Evolutionary conservation across 495 filamentous ascomycete genomes (phyloP).

Genomic region (Neohortaea acidophila): DNA sequence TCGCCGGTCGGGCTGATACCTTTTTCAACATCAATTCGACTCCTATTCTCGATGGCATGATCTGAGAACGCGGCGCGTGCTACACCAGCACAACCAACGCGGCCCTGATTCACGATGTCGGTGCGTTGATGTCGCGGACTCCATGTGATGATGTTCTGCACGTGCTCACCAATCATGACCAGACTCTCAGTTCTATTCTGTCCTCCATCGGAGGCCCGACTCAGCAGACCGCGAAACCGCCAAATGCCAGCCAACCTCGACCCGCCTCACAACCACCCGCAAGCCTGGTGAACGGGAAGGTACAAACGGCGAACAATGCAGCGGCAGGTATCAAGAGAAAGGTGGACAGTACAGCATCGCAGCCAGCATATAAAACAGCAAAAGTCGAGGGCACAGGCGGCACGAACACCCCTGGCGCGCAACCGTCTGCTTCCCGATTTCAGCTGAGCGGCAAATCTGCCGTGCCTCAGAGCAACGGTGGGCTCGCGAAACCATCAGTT

Average conservation of each 20-base stretch:
- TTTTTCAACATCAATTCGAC: too few species aligned
- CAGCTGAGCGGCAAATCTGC: constrained; percentile 18
- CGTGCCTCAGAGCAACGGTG: constrained; percentile 29
- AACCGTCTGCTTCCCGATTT: constrained; percentile 4
- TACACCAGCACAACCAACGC: too few species aligned
- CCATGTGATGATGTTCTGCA: too few species aligned
- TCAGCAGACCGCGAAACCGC: neutral
- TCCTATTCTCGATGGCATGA: too few species aligned
- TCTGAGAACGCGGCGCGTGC: too few species aligned
- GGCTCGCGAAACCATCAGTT: too few species aligned
- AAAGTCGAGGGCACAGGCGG: constrained; percentile 23
- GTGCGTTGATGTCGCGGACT: too few species aligned
- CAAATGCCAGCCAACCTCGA: neutral
- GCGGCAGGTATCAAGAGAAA: constrained; percentile 22
- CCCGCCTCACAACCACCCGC: too few species aligned
- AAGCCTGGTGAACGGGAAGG: neutral
- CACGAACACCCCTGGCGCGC: constrained; percentile 18
- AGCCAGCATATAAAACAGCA: too few species aligned
- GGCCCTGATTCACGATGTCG: too few species aligned
- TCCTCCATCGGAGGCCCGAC: constrained; percentile 36
- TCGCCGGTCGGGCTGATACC: too few species aligned
- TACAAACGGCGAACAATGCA: constrained; percentile 11
- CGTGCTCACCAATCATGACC: too few species aligned
- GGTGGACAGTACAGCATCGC: constrained; percentile 22
- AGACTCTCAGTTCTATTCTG: constrained; percentile 46